Percentiles rank a stretch among this genome's conserved stretches.
phyloP scores from a whole-genome alignment of 202 grass and related monocot genomes.

The Cymbopogon flexuosus region DNA sequence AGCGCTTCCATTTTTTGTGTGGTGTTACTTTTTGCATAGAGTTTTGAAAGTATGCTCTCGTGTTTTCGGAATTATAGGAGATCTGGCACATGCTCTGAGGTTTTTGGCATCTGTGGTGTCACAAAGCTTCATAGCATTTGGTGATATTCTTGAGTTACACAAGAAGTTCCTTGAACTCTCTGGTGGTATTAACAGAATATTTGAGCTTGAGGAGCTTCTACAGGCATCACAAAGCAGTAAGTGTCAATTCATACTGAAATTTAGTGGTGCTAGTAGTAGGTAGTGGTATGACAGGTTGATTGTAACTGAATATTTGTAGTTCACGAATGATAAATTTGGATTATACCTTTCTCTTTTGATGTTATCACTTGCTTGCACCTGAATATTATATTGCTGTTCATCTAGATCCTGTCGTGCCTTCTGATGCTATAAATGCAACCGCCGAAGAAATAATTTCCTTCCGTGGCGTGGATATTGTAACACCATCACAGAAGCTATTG shows the following conservation, averaged over 20 bases:
- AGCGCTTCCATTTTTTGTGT: background rate
- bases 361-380: constrained; percentile 23
- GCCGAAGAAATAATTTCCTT: constrained; percentile 76
- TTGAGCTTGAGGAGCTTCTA: constrained; percentile 92
- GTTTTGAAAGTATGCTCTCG: constrained; percentile 6
- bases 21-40: constrained; percentile 13
- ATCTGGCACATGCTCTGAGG: constrained; percentile 82
- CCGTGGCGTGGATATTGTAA: constrained; percentile 71
- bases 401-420: constrained; percentile 47
- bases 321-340: background rate
- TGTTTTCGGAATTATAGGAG: constrained; percentile 54
- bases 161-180: constrained; percentile 95
- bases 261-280: background rate
- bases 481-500: constrained; percentile 82
- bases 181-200: constrained; percentile 91
- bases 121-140: constrained; percentile 98
- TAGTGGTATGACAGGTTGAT: background rate
- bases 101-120: constrained; percentile 96
- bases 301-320: constrained; percentile 11
- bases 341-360: background rate
- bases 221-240: constrained; percentile 75
- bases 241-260: background rate
- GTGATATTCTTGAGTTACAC: constrained; percentile 89
- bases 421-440: constrained; percentile 30
- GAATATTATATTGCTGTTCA: constrained; percentile 24